A percentile compares a stretch with the other conserved stretches of the same genome.
Evolutionary conservation across 2,329 filamentous ascomycete genomes (phyloP).

Genomic region (Aspergillus intermedius): DNA sequence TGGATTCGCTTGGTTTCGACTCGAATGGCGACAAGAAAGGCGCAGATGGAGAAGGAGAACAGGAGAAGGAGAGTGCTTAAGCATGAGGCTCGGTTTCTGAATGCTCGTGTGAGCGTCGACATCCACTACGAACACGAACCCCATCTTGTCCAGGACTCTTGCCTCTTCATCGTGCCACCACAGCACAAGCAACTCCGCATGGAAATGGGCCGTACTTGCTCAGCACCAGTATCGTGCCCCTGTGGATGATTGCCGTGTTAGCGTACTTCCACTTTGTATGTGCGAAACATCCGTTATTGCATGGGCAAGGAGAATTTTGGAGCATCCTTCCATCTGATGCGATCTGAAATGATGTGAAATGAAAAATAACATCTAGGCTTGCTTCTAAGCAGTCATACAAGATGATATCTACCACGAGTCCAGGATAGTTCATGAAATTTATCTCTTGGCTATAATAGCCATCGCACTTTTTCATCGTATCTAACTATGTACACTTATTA

Average conservation of each 20-base stretch:
- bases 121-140: background rate
- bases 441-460: background rate
- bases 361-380: too few species aligned
- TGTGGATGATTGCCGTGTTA: too few species aligned
- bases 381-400: too few species aligned
- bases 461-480: background rate
- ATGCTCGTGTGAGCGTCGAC: background rate
- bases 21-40: slow-evolving; percentile 61
- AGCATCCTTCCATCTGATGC: too few species aligned
- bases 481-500: slow-evolving; percentile 2
- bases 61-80: slow-evolving; percentile 3
- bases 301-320: too few species aligned
- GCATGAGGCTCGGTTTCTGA: background rate
- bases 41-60: slow-evolving; percentile 5
- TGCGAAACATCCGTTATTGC: too few species aligned
- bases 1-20: slow-evolving; percentile 80
- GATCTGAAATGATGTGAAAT: too few species aligned
- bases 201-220: background rate
- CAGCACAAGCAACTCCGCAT: background rate
- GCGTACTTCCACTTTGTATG: too few species aligned
- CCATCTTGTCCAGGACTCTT: background rate
- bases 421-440: background rate
- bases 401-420: too few species aligned
- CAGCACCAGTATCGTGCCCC: too few species aligned
- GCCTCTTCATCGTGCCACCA: background rate